Evolutionary conservation across 305 asterid genomes (phyloP), one percentile per base, ranked within the genome.

Genomic region (Rubia occidens): DNA sequence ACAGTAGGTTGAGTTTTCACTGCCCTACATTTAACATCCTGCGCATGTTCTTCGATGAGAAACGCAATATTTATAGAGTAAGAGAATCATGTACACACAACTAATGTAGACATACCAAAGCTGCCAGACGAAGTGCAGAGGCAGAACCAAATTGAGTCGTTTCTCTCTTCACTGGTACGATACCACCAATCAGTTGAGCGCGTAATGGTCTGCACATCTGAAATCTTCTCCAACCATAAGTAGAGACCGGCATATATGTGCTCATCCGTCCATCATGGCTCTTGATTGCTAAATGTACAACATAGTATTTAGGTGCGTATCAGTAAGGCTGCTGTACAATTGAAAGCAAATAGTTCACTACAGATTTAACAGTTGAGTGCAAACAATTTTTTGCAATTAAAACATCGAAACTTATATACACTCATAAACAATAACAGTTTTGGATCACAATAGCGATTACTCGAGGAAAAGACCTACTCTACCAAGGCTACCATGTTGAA

Each of bases 1-100:
- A 45, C 21, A 1, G 0, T 3, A 42, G 72, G 37, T 15, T 54
- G 64, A 54, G 72, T 20, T 39, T 39, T 47, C 45, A 68, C 14
- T 10, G 72, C 72, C 21, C 21, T 21, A 68, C 72, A 55, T 68
- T 21, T 68, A 54, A 35, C 72, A 39, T 39, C 39, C 72, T 68
- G 64, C 14, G 6, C 29, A 39, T 20, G 49, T 20, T 54, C 18
- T n/a, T 37, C 10, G 11, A 47, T 11, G 15, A 9, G 39, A 26
- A 32, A 49, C 9, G 21, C 4, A 35, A 51, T 32, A 67, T 32
- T 15, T 15, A 51, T 10, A 32, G 39, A 47, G 39, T 49, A 26
- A 54, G 5, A 18, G 20, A 56, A 26, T 26, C 39, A 66, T 45
- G 59, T 29, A 26, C 54, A 66, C 32, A 37, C 1, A 13, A 67